These are phyloP conservation scores for Zasmidium angulare DNA, from an alignment of 2,329 filamentous ascomycete genomes.

Conservation along the genomic window DNA sequence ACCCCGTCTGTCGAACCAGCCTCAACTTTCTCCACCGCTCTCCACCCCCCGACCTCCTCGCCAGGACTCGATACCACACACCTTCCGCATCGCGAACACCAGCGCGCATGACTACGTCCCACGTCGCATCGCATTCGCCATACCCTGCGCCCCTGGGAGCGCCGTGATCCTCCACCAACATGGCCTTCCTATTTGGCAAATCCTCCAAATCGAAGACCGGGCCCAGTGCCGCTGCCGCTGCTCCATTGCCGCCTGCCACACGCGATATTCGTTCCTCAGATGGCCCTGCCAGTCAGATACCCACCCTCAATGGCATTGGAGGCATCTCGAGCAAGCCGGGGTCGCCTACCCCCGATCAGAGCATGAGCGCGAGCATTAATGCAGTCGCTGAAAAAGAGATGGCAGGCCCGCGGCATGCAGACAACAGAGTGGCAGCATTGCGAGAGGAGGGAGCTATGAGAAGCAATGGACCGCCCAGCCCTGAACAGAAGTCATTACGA, in stretches of 20 bases:
- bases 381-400: constrained; percentile 22
- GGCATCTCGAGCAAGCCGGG: constrained; percentile 27
- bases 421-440: constrained; percentile 16
- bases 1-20: not conserved
- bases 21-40: not conserved
- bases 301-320: constrained; percentile 47
- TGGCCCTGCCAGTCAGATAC: constrained; percentile 43
- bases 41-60: not conserved
- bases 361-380: constrained; percentile 53
- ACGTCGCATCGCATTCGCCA: constrained; percentile 3
- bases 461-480: constrained; percentile 26
- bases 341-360: constrained; percentile 66
- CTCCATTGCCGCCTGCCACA: constrained; percentile 49
- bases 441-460: constrained; percentile 15
- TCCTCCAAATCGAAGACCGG: constrained; percentile 40
- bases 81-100: not conserved
- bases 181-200: constrained; percentile 55
- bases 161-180: constrained; percentile 8
- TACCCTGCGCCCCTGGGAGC: constrained; percentile 3
- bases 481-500: constrained; percentile 28
- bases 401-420: constrained; percentile 12
- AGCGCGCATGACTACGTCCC: constrained; percentile 3
- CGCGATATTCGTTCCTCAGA: constrained; percentile 59
- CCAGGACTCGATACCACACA: not conserved
- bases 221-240: constrained; percentile 16